phyloP scores from a whole-genome alignment of 169 alveolate genomes.

The Eimeria acervulina region DNA sequence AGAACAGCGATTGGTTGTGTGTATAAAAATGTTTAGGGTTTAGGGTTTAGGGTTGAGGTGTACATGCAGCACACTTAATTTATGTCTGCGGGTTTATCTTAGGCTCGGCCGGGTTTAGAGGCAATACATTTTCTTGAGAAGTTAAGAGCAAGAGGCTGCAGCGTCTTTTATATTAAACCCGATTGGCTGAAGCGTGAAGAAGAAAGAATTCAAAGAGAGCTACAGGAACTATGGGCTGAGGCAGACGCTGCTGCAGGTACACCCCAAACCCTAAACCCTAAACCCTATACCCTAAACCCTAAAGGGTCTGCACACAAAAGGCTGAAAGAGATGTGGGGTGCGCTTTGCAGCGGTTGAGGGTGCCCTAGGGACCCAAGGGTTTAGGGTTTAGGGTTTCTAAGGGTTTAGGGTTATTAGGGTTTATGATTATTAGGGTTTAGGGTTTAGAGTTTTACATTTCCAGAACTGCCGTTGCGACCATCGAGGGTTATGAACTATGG shows the following conservation, averaged over 20 bases:
- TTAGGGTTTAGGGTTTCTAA: neutral
- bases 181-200: constrained; percentile 93
- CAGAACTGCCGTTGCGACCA: too few species aligned
- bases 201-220: constrained; percentile 86
- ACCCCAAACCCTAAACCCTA: constrained; percentile 34
- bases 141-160: constrained; percentile 92
- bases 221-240: constrained; percentile 90
- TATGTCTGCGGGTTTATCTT: neutral
- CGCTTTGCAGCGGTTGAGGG: neutral
- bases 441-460: constrained; percentile 11
- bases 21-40: too few species aligned
- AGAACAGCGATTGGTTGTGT: too few species aligned
- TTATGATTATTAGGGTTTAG: neutral
- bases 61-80: neutral
- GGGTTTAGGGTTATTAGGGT: neutral
- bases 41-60: neutral
- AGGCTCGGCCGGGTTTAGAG: constrained; percentile 91
- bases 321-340: too few species aligned
- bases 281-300: constrained; percentile 42
- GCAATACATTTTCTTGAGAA: constrained; percentile 91
- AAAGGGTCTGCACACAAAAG: too few species aligned
- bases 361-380: neutral
- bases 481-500: too few species aligned
- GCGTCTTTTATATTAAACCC: constrained; percentile 93
- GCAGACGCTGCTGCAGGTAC: constrained; percentile 70